These are phyloP conservation scores for Pyracantha coccinea DNA, from an alignment of 331 rosid species.

Conservation along the genomic window DNA sequence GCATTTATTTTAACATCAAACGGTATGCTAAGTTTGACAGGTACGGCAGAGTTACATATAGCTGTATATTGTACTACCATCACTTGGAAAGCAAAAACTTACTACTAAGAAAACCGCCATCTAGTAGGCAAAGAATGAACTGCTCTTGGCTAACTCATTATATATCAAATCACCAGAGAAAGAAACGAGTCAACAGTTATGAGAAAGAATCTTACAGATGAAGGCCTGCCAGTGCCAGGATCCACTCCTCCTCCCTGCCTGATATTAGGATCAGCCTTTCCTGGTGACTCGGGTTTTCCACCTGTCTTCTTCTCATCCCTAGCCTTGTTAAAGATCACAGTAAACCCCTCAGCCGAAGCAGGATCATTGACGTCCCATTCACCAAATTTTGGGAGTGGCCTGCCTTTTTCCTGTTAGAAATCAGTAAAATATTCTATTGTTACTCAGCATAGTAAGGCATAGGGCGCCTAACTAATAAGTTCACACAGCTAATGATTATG, in stretches of 20 bases:
- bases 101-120: not conserved
- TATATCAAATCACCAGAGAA: not conserved
- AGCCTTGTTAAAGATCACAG: constrained; percentile 94
- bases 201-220: constrained; percentile 48
- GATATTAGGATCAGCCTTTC: constrained; percentile 53
- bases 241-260: constrained; percentile 38
- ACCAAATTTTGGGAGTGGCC: constrained; percentile 90
- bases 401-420: constrained; percentile 74
- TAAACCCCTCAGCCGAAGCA: constrained; percentile 96
- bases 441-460: not conserved
- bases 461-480: not conserved
- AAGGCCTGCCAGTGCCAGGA: constrained; percentile 33
- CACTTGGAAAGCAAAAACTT: not conserved
- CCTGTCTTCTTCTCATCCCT: constrained; percentile 97
- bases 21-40: not conserved
- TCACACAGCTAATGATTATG: not conserved
- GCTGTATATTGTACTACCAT: not conserved
- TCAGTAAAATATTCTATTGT: not conserved
- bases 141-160: not conserved
- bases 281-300: constrained; percentile 89
- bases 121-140: not conserved
- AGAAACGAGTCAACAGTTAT: not conserved
- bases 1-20: not conserved
- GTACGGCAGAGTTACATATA: too few species aligned
- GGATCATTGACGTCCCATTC: constrained; percentile 99